Base-by-base conservation (phyloP, 331 rosid species). In the Acacia pycnantha region DNA sequence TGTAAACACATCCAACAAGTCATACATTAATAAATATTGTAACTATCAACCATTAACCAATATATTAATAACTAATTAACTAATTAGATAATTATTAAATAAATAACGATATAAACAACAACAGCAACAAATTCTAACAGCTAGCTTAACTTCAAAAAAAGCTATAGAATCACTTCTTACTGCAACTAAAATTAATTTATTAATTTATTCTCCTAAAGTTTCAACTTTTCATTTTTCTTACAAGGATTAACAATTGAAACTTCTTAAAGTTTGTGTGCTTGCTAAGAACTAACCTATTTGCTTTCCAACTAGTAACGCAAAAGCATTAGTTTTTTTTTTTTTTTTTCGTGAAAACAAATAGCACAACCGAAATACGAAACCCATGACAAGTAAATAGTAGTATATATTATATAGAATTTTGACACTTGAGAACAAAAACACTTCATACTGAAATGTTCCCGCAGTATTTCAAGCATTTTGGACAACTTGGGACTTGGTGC, bases 401-500 rank as follows among this genome's bases (percentile, higher is more conserved):
- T 33, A 58, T 70, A 70, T 65, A 64, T 41, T 70, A 64, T 48
- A 70, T 65, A 77, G 65, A 70, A 70, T 16, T 56, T 56, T 24
- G 27, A 58, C 43, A 77, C 16, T 50, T 54, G 77, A 58, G 81
- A 75, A 79, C 71, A 50, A 73, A 72, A 70, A 65, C 48, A 84
- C 68, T 76, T 88, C 99, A 71, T 93, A 95, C 97, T 89, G 93
- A 95, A 95, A 92, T 93, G 98, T 76, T 92, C 94, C 64, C 50
- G 86, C 92, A 95, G 85, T 77, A 93, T 93, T 82, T 93, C 94
- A 83, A 90, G 83, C 99, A 95, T 93, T 91, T 92, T 95, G 84
- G 91, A 91, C 84, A 93, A 86, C 81, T 95, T 95, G 47, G 99
- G 99, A 86, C 97, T 93, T 0, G 92, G 90, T 73, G 94, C 99